These are phyloP conservation scores for Bacidia gigantensis DNA, from an alignment of 495 filamentous ascomycete genomes.

Conservation along the genomic window DNA sequence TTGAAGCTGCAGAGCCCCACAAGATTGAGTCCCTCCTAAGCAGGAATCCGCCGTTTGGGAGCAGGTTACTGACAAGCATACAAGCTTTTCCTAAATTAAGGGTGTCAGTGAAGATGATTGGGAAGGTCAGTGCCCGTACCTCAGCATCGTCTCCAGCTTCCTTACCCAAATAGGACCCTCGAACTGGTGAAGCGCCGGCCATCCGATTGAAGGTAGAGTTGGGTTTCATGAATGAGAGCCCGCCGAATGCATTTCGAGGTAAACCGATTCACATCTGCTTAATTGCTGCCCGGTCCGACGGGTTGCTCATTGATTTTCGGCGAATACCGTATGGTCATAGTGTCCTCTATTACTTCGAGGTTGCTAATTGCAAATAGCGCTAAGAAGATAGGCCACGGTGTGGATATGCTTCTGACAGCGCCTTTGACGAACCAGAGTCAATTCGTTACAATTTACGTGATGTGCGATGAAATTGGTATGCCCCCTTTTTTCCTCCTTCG, in stretches of 20 bases:
- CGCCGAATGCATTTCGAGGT: conserved; percentile 44
- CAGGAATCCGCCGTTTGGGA: conserved; percentile 73
- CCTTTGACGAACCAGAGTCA: conserved; percentile 28
- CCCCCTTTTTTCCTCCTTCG: not conserved
- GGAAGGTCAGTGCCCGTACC: conserved; percentile 40
- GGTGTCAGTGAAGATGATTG: conserved; percentile 39
- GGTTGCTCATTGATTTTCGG: conserved; percentile 61
- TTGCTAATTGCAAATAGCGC: conserved; percentile 35
- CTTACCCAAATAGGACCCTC: conserved; percentile 33
- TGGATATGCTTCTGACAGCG: conserved; percentile 8
- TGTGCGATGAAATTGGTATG: not conserved
- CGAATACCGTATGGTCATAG: conserved; percentile 43
- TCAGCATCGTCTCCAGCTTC: too few relatives aligned
- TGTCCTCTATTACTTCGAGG: not conserved
- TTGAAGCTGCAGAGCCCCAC: conserved; percentile 52
- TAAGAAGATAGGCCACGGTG: conserved; percentile 43
- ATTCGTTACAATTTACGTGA: conserved; percentile 52
- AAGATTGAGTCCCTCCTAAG: conserved; percentile 65
- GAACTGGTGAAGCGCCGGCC: conserved; percentile 30
- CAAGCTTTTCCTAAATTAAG: conserved; percentile 63
- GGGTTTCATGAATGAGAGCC: conserved; percentile 56
- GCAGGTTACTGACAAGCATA: conserved; percentile 47
- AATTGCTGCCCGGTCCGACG: conserved; percentile 63
- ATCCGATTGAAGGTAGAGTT: conserved; percentile 55
- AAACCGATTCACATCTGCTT: conserved; percentile 57